phyloP scores from a whole-genome alignment of 2,329 filamentous ascomycete species.

The Cladosporium sphaerospermum region DNA sequence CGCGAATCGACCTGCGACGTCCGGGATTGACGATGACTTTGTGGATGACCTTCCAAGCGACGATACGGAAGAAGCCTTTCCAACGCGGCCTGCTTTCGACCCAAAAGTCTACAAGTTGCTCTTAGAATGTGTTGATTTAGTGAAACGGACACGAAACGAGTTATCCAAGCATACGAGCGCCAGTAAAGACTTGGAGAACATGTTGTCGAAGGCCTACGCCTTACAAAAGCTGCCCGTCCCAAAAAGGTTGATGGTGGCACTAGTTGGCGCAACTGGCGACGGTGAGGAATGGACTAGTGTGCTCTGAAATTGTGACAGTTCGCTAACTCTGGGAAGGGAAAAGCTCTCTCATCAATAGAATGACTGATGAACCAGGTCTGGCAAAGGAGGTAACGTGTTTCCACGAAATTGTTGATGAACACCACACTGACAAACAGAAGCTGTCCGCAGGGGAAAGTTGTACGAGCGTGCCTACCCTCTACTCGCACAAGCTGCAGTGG shows the following conservation, averaged over 20 bases:
- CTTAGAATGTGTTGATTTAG: too few relatives aligned
- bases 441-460: conserved; percentile 15
- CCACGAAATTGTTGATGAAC: neutral
- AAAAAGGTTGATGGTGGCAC: neutral
- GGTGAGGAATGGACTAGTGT: neutral
- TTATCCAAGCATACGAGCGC: neutral
- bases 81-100: neutral
- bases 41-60: too few relatives aligned
- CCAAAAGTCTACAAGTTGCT: neutral
- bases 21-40: neutral
- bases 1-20: neutral
- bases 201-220: neutral
- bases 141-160: neutral
- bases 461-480: conserved; percentile 16
- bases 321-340: conserved; percentile 15
- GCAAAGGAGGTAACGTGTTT: conserved; percentile 14
- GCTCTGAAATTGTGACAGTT: neutral
- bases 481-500: neutral
- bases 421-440: conserved; percentile 7
- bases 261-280: neutral
- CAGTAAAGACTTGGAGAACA: neutral
- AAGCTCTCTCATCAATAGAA: conserved; percentile 22
- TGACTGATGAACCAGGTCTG: conserved; percentile 16
- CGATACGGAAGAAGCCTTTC: neutral
- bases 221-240: neutral